Percentiles rank a stretch among this genome's conserved stretches.
Evolutionary conservation across 1,284 basidiomycete species (phyloP).

Genomic region (Moniliella sp.): DNA sequence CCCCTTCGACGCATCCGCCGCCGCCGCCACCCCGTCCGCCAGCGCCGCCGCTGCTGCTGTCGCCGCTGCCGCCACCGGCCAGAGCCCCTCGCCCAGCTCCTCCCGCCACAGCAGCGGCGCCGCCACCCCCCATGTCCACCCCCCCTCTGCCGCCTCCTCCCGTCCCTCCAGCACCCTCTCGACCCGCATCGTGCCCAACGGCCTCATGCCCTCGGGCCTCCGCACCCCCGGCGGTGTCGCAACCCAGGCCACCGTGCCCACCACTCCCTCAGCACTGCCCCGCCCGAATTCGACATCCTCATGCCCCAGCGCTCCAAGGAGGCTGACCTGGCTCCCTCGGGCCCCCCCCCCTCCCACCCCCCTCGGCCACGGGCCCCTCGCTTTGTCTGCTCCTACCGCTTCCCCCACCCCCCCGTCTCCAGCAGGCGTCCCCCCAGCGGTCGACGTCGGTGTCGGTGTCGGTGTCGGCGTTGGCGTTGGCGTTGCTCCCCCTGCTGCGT

Average conservation of each 20-base stretch:
- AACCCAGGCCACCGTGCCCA: slow-evolving; percentile 17
- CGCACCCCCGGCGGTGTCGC: slow-evolving; percentile 20
- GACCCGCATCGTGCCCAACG: slow-evolving; percentile 1
- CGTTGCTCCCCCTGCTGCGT: neutral
- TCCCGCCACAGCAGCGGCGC: slow-evolving; percentile 7
- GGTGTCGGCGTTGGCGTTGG: neutral
- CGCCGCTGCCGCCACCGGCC: neutral
- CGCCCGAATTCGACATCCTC: slow-evolving; percentile 6
- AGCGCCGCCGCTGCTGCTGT: neutral
- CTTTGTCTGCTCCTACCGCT: neutral
- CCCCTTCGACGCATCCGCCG: slow-evolving; percentile 14
- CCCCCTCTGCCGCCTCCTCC: slow-evolving; percentile 7
- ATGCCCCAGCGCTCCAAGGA: neutral
- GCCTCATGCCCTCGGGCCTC: slow-evolving; percentile 11
- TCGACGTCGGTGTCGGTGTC: neutral
- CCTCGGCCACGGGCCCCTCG: neutral
- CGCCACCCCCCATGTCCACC: slow-evolving; percentile 7
- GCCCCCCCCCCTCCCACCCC: neutral
- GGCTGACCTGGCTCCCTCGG: neutral
- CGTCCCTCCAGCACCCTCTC: neutral
- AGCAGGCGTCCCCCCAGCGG: too few relatives aligned
- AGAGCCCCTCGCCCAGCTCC: neutral
- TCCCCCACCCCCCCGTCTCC: too few relatives aligned
- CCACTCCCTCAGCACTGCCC: slow-evolving; percentile 15
- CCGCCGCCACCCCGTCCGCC: neutral